Evolutionary conservation across 176 grass and related monocot genomes (phyloP).

Genomic region (Oryza nivara): DNA sequence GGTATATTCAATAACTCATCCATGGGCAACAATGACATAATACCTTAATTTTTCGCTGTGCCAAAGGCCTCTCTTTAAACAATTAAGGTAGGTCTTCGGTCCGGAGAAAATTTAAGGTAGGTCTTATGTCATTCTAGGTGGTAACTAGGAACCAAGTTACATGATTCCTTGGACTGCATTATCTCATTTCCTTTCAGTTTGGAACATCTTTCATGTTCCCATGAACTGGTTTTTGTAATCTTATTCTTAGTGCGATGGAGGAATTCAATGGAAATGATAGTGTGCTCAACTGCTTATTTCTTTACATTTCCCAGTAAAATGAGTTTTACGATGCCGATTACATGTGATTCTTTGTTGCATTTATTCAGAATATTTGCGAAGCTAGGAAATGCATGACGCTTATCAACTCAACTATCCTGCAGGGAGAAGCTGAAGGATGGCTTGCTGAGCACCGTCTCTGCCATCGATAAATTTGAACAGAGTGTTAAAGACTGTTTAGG

Average conservation of each 20-base stretch:
- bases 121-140: constrained; percentile 3
- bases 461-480: constrained; percentile 79
- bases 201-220: not conserved
- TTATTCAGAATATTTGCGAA: not conserved
- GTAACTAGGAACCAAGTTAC: not conserved
- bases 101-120: too few species aligned
- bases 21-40: not conserved
- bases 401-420: constrained; percentile 40
- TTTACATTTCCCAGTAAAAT: not conserved
- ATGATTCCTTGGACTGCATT: not conserved
- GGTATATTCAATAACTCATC: not conserved
- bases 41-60: too few species aligned
- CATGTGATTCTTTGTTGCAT: constrained; percentile 9
- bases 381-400: constrained; percentile 15
- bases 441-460: constrained; percentile 63
- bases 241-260: not conserved
- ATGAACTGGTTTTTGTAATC: not conserved
- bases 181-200: not conserved
- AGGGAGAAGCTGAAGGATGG: constrained; percentile 84
- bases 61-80: not conserved
- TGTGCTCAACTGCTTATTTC: not conserved
- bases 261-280: not conserved
- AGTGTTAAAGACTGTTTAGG: constrained; percentile 79
- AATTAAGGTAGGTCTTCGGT: not conserved
- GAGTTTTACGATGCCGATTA: constrained; percentile 5